Base-by-base conservation (phyloP, 2,329 filamentous ascomycete genomes). In the Fusarium sp. region DNA sequence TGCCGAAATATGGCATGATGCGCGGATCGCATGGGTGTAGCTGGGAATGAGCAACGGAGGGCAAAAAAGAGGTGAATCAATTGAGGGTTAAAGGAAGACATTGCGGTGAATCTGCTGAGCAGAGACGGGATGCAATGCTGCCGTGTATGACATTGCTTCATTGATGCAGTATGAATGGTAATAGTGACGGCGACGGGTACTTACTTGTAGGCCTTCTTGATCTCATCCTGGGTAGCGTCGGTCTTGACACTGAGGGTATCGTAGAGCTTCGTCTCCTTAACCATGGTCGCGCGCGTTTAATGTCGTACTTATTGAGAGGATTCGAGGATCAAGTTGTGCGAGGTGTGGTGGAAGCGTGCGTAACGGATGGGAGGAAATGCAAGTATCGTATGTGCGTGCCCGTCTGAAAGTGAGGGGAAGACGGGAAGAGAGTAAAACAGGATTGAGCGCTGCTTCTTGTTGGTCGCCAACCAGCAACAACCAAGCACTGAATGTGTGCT, bases 201-300 rank as follows among this genome's bases (percentile, higher is more conserved):
- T 83, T 91, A 94, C 92, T 93, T 90, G 83, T 98, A 98, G 67
- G 92, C 96, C 83, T 98, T 99, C 83, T 98, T 98, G 82, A 99
- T 97, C 75, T 98, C 96, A 80, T 98, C 96, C 84, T 97, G 94
- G 27, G 91, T 89, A 27, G 95, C 94, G 69, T 91, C 90, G 40
- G 96, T 90, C 82, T 94, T 92, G 84, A 98, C 87, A 81, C 88
- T 87, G 79, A 99, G 88, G 73, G 91, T 89, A 83, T 98, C 94
- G 87, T 99, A 99, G 73, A 98, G 92, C 85, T 97, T 98, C 62
- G 93, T 96, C 87, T 98, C 96, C 79, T 94, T 93, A 77, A 97
- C 94, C 96, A 98, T 98, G 76, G 77, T 90, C 83, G 77, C 71
- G 73, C 56, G 42, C 64, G 67, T 63, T 70, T 63, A 61, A 64